Base-by-base conservation (phyloP, 1,139 yeast genomes). In the Lizanozyma gosingica region DNA sequence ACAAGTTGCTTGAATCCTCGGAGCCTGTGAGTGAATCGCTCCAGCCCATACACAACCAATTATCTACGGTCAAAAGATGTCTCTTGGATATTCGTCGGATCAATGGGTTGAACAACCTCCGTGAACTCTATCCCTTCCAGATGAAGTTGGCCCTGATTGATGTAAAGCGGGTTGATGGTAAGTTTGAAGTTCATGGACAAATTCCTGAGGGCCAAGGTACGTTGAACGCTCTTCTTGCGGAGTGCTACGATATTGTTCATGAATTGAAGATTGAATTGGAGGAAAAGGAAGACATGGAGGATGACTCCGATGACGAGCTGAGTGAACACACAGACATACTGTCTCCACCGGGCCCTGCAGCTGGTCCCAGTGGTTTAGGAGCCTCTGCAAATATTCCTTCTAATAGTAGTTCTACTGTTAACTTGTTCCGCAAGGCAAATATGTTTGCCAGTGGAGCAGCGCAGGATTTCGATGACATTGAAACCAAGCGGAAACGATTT, bases 171-270 rank as follows among this genome's bases (percentile, higher is more conserved):
- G 73, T 68, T 15, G 97, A 92, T 57, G 98, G 98, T 32, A 90
- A 85, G 65, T 92, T 92, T 54, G 78, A 84, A 55, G 83, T 87
- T 33, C 87, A 86, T 47, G 85, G 80, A 41, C 84, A 85, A 47
- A 82, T 90, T 35, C 98, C 98, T 4, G 97, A 92, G 60, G 98
- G 98, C 14, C 98, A 92, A 62, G 97, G 96, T 9, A 81, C 95
- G 34, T 70, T 92, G 46, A 88, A 82, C 58, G 95, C 96, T 1
- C 64, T 92, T 46, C 67, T 92, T 39, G 94, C 95, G 2, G 97
- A 90, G 59, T 90, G 97, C 60, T 92, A 87, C 57, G 98, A 92
- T 60, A 83, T 90, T 43, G 71, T 86, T 41, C 90, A 92, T 57
- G 98, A 92, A 62, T 69, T 92, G 54, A 83, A 87, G 55, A 83